phyloP scores from a whole-genome alignment of 805 yeast genomes.

The Kluyveromyces nonfermentans region DNA sequence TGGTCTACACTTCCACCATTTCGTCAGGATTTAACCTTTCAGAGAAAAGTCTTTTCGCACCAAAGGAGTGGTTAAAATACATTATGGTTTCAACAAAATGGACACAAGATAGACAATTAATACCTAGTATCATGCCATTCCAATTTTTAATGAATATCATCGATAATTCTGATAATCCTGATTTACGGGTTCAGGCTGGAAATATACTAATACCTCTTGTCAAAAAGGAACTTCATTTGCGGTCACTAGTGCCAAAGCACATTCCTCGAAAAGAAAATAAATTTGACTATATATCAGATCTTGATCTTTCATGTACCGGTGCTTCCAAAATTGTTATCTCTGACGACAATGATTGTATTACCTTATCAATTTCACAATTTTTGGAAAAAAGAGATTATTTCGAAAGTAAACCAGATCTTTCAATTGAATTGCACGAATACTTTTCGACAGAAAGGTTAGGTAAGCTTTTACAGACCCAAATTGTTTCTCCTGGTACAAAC shows the following conservation, averaged over 20 bases:
- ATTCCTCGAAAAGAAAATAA: slow-evolving; percentile 29
- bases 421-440: slow-evolving; percentile 36
- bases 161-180: slow-evolving; percentile 32
- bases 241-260: slow-evolving; percentile 30
- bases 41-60: slow-evolving; percentile 50
- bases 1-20: slow-evolving; percentile 39
- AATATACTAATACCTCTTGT: slow-evolving; percentile 30
- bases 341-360: slow-evolving; percentile 25
- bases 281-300: slow-evolving; percentile 44
- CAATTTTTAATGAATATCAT: slow-evolving; percentile 41
- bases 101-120: slow-evolving; percentile 37
- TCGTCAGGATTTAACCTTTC: slow-evolving; percentile 49
- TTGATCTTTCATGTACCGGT: slow-evolving; percentile 38
- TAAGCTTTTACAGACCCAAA: background rate
- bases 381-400: slow-evolving; percentile 12
- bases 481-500: background rate
- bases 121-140: slow-evolving; percentile 46
- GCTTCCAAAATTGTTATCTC: slow-evolving; percentile 45
- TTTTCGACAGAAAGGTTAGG: slow-evolving; percentile 46
- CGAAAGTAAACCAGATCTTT: slow-evolving; percentile 1
- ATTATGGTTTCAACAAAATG: slow-evolving; percentile 43
- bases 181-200: slow-evolving; percentile 28
- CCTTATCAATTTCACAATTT: slow-evolving; percentile 27
- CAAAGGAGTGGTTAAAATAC: slow-evolving; percentile 44
- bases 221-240: slow-evolving; percentile 34